phyloP scores from a whole-genome alignment of 2,329 filamentous ascomycete species.

The Phaeosphaeria sp. region DNA sequence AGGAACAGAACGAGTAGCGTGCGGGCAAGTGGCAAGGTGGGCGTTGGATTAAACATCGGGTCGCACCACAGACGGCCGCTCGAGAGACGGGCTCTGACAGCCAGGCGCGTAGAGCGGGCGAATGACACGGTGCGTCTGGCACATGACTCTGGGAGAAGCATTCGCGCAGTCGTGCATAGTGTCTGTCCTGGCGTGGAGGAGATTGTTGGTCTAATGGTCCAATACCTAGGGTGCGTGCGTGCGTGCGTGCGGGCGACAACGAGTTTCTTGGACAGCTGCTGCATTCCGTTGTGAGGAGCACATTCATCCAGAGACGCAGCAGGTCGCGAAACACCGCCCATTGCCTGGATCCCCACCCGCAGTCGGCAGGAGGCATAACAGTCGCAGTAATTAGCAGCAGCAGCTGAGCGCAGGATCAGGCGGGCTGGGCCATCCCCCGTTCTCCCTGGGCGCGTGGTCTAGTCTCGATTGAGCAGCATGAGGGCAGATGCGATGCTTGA shows the following conservation, averaged over 20 bases:
- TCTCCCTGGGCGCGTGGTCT: conserved; percentile 19
- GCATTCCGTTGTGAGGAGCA: too few relatives aligned
- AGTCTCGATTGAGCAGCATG: conserved; percentile 41
- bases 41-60: conserved; percentile 12
- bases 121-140: conserved; percentile 8
- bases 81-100: background rate
- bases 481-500: conserved; percentile 30
- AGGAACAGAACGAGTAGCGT: conserved; percentile 14
- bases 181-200: background rate
- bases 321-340: conserved; percentile 16
- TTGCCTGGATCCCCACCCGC: conserved; percentile 9
- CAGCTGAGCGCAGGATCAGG: background rate
- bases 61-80: conserved; percentile 2
- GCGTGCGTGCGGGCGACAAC: too few relatives aligned
- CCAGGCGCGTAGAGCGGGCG: conserved; percentile 21
- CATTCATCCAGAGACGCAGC: conserved; percentile 16
- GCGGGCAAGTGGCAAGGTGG: conserved; percentile 5
- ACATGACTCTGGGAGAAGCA: background rate
- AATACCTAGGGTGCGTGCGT: too few relatives aligned
- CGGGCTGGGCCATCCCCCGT: conserved; percentile 18
- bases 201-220: too few relatives aligned
- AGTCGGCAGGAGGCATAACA: conserved; percentile 6
- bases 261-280: too few relatives aligned
- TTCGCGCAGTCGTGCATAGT: background rate
- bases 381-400: too few relatives aligned